A percentile compares a stretch with the other conserved stretches of the same genome.
Evolutionary conservation across 2,329 filamentous ascomycete species (phyloP).

Genomic region (Claviceps arundinis): DNA sequence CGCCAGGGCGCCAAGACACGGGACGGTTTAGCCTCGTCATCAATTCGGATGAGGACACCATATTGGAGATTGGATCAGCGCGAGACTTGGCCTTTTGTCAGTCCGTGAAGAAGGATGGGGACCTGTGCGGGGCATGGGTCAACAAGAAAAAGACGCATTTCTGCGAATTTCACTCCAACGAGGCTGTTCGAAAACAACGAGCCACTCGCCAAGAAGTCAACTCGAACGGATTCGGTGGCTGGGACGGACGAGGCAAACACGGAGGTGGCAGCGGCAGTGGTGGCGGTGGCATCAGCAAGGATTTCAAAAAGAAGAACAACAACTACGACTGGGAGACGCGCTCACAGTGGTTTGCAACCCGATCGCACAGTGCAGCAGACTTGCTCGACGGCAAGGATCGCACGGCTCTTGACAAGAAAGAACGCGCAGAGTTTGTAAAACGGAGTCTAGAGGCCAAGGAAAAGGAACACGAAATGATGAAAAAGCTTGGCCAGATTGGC

Average conservation of each 20-base stretch:
- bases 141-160: conserved; percentile 78
- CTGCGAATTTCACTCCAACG: conserved; percentile 85
- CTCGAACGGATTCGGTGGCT: conserved; percentile 38
- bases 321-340: conserved; percentile 47
- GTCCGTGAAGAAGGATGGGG: conserved; percentile 70
- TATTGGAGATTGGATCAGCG: conserved; percentile 77
- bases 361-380: conserved; percentile 40
- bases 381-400: conserved; percentile 53
- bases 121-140: conserved; percentile 70
- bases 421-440: conserved; percentile 52
- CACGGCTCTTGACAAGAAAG: conserved; percentile 42
- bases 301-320: conserved; percentile 13
- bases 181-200: conserved; percentile 56
- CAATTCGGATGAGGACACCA: conserved; percentile 72
- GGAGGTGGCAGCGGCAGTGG: background rate
- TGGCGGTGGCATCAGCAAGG: conserved; percentile 4
- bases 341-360: conserved; percentile 39
- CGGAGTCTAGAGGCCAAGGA: conserved; percentile 53
- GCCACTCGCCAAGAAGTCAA: conserved; percentile 68
- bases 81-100: conserved; percentile 85
- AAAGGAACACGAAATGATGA: conserved; percentile 59
- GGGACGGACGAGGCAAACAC: conserved; percentile 19
- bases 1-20: conserved; percentile 58
- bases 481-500: conserved; percentile 50
- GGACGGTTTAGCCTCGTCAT: conserved; percentile 78